Conservation (phyloP, 257 asterid genomes). For the Ophiorrhiza pumila region DNA sequence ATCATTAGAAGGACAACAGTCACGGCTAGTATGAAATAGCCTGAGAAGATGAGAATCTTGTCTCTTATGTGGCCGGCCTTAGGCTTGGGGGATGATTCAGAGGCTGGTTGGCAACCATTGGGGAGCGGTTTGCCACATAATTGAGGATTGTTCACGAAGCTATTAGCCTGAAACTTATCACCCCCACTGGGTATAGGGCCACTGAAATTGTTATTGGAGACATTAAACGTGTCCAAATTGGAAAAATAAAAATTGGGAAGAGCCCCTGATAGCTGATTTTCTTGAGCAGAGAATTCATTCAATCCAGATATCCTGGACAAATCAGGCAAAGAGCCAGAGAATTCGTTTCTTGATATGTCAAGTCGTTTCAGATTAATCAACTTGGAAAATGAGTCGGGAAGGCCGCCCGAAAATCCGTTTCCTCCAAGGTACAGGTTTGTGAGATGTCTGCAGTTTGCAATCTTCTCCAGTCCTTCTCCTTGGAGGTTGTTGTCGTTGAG, state of each 20-base stretch:
- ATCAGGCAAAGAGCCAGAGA: constrained; percentile 39
- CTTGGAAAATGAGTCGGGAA: constrained; percentile 33
- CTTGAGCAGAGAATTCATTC: constrained; percentile 30
- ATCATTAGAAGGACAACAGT: constrained; percentile 33
- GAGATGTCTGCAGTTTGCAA: constrained; percentile 45
- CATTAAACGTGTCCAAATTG: constrained; percentile 28
- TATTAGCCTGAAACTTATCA: constrained; percentile 21
- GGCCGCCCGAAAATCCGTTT: constrained; percentile 36
- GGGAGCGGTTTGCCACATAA: constrained; percentile 55
- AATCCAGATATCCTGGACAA: constrained; percentile 32
- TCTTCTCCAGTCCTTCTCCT: constrained; percentile 35
- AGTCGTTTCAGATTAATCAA: constrained; percentile 40
- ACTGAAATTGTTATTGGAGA: constrained; percentile 43
- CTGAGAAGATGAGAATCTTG: constrained; percentile 59
- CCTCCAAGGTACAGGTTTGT: constrained; percentile 29
- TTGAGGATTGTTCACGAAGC: constrained; percentile 38
- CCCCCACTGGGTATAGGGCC: constrained; percentile 47
- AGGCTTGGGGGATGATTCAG: constrained; percentile 18
- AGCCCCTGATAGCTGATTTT: constrained; percentile 38
- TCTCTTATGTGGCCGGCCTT: constrained; percentile 24
- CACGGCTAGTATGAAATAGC: constrained; percentile 50
- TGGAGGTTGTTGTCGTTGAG: constrained; percentile 31
- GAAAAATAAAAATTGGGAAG: constrained; percentile 41
- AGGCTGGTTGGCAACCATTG: constrained; percentile 21
- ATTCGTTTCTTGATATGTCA: constrained; percentile 39